phyloP scores from a whole-genome alignment of 164 flowering plant genomes.

The Vitis rotundifolia region DNA sequence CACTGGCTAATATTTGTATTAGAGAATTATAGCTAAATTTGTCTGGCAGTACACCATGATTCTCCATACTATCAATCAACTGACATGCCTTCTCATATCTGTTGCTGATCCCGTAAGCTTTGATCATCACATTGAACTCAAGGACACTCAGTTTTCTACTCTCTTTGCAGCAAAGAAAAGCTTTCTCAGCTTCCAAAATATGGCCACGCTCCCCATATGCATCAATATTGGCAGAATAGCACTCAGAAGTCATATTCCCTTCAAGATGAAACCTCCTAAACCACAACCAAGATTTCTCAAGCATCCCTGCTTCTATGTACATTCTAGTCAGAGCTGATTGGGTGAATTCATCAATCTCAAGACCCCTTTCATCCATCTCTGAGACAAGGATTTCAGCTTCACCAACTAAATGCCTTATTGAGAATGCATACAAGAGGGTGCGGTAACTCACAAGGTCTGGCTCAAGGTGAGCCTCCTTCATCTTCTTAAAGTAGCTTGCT shows the following conservation, averaged over 20 bases:
- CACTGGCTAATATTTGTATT: constrained; percentile 69
- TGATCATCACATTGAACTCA: constrained; percentile 92
- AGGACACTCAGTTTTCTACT: constrained; percentile 48
- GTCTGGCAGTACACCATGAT: constrained; percentile 63
- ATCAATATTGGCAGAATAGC: constrained; percentile 91
- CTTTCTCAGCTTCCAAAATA: constrained; percentile 69
- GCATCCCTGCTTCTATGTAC: constrained; percentile 80
- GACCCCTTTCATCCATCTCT: constrained; percentile 72
- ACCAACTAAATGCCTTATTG: constrained; percentile 74
- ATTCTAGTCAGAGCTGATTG: constrained; percentile 86
- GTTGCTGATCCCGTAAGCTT: constrained; percentile 82
- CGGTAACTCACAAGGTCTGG: constrained; percentile 85
- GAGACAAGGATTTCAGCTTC: constrained; percentile 68
- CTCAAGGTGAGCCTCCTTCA: constrained; percentile 65
- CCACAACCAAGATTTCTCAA: constrained; percentile 83
- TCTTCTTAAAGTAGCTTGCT: constrained; percentile 51
- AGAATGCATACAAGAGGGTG: constrained; percentile 82
- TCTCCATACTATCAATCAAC: constrained; percentile 69
- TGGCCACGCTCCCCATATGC: constrained; percentile 87
- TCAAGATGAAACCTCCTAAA: constrained; percentile 68
- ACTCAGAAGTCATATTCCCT: constrained; percentile 77
- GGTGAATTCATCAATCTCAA: constrained; percentile 83
- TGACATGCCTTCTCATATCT: constrained; percentile 63
- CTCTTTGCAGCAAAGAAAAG: constrained; percentile 64
- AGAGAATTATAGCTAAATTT: constrained; percentile 75